These are phyloP conservation scores for Pilatotrama ljubarskyi DNA, from an alignment of 768 basidiomycete genomes.

Conservation along the genomic window DNA sequence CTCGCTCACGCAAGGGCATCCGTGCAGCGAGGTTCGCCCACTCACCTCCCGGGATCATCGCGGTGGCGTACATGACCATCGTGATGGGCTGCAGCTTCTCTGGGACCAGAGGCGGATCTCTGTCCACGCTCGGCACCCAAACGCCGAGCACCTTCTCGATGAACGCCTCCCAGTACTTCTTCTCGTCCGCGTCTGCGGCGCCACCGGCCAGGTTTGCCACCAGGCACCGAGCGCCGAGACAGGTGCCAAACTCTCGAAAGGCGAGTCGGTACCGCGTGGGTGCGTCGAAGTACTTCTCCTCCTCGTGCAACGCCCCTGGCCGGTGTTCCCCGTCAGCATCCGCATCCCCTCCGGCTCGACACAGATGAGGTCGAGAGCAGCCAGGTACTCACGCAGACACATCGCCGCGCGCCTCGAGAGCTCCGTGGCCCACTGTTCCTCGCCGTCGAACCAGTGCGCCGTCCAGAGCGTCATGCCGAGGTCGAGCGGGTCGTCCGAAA, in stretches of 20 bases:
- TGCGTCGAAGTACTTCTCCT: constrained; percentile 26
- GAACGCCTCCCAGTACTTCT: constrained; percentile 18
- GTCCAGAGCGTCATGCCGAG: constrained; percentile 35
- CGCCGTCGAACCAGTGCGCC: constrained; percentile 28
- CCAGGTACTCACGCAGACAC: constrained; percentile 22
- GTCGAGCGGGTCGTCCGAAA: constrained; percentile 31
- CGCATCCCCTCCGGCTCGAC: background rate
- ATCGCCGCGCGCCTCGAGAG: constrained; percentile 22
- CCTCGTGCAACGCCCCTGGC: constrained; percentile 14
- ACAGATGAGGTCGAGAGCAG: background rate
- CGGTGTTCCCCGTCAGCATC: background rate
- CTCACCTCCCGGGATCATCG: constrained; percentile 28
- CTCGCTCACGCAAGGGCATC: background rate
- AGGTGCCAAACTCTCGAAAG: constrained; percentile 32
- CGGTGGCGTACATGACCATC: constrained; percentile 28
- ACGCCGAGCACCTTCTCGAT: constrained; percentile 9
- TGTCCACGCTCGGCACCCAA: constrained; percentile 1
- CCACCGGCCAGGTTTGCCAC: background rate
- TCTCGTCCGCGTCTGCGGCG: constrained; percentile 1
- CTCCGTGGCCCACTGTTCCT: constrained; percentile 28
- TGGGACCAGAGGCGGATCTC: constrained; percentile 2
- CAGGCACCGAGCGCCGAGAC: constrained; percentile 27
- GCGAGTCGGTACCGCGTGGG: constrained; percentile 27
- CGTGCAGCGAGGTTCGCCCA: background rate
- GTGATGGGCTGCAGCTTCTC: constrained; percentile 25